Evolutionary conservation across 2,329 filamentous ascomycete species (phyloP), one percentile per base, ranked within the genome.

Genomic region (Pseudocercospora macadamiae): DNA sequence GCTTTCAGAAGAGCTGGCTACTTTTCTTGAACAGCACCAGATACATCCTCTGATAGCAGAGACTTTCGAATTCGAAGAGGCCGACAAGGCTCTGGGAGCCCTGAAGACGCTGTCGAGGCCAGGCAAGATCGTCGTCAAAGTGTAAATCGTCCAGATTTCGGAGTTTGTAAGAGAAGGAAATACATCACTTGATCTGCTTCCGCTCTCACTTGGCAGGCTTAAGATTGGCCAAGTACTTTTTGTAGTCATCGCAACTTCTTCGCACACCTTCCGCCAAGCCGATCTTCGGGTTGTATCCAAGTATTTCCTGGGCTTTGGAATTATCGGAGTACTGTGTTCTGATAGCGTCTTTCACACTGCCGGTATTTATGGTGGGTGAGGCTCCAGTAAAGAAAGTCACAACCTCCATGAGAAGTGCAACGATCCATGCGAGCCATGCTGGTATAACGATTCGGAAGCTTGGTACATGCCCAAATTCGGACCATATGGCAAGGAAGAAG

Each of bases 401-500:
- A 53, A 70, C 74, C 67, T 86, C 83, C 39, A 77, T 75, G 8
- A 77, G 55, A 52, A 74, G 70, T 1, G 80, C 83, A 51, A 77
- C 68, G 49, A 80, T 63, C 74, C 79, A 82, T 5, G 80, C 83
- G 61, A 85, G 39, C 3, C 64, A 28, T 57, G 74, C 68, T 0
- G 84, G 83, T 12, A 86, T 77, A 26, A 68, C 72, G 6, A 86
- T 58, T 47, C 81, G 68, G 51, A 76, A 82, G 0, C 68, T 66
- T 4, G 84, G 83, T 23, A 80, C 75, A 65, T 83, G 82, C 0
- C 77, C 82, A 65, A 86, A 86, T 26, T 79, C 71, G 7, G 79
- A 81, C 91, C 91, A 97, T 47, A 96, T 82, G 36, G 87, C 86
- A 37, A 90, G 83, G 59, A 89, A 86, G 72, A 96, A 89, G 75